Evolutionary conservation across 495 filamentous ascomycete genomes (phyloP).

Genomic region (Bryoglossum gracile): DNA sequence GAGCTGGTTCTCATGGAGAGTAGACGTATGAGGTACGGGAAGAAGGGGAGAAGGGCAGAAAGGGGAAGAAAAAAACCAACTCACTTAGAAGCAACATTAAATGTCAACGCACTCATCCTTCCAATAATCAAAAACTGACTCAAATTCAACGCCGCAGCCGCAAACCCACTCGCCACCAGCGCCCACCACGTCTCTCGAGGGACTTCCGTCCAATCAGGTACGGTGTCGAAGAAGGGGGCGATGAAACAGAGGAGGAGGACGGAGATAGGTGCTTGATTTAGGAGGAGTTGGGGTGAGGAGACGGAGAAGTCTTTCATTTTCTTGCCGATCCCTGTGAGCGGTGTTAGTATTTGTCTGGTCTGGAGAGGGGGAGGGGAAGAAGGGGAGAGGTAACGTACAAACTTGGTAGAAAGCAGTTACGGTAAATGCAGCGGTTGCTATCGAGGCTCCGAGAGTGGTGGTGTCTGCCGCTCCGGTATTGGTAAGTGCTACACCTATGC

Average conservation of each 20-base stretch:
- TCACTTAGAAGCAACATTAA: slow-evolving; percentile 25
- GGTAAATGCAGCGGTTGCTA: slow-evolving; percentile 30
- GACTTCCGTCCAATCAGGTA: slow-evolving; percentile 25
- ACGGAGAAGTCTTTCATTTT: slow-evolving; percentile 33
- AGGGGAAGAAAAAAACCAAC: background rate
- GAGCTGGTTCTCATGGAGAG: too few species aligned
- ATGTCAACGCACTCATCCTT: slow-evolving; percentile 25
- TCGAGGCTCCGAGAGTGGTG: slow-evolving; percentile 27
- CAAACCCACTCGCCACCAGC: slow-evolving; percentile 28
- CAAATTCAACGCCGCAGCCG: slow-evolving; percentile 27
- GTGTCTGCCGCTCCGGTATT: slow-evolving; percentile 20
- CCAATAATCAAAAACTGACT: slow-evolving; percentile 26
- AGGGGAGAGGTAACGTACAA: too few species aligned
- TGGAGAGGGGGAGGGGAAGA: too few species aligned
- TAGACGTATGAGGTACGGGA: too few species aligned
- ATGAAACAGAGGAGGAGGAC: slow-evolving; percentile 30
- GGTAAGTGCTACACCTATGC: slow-evolving; percentile 25
- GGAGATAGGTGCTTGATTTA: slow-evolving; percentile 34
- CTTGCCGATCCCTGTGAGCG: slow-evolving; percentile 37
- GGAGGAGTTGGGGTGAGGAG: slow-evolving; percentile 29
- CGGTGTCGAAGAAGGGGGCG: slow-evolving; percentile 30
- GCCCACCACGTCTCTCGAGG: slow-evolving; percentile 27
- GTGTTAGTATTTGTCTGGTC: too few species aligned
- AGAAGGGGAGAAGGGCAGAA: background rate
- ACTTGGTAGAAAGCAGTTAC: slow-evolving; percentile 34